phyloP scores from a whole-genome alignment of 352 stramenopile species.

The Blastocystis sp. region DNA sequence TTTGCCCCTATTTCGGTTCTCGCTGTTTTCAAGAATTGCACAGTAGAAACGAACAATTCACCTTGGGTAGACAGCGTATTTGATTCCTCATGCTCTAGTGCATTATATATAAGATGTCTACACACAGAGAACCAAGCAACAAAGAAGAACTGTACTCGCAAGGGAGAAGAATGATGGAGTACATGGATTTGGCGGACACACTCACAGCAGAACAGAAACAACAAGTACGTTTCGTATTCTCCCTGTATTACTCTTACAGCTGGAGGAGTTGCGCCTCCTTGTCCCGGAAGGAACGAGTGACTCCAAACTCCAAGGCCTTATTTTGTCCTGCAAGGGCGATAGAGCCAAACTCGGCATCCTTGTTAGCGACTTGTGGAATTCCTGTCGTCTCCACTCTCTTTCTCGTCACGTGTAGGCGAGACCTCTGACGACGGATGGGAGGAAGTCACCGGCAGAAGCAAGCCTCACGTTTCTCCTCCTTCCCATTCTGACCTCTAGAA shows the following conservation, averaged over 20 bases:
- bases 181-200: background rate
- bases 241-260: background rate
- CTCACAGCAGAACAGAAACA: constrained; percentile 29
- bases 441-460: constrained; percentile 6
- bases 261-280: constrained; percentile 25
- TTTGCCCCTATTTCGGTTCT: background rate
- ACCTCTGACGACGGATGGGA: constrained; percentile 16
- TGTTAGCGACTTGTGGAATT: constrained; percentile 44
- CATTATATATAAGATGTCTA: background rate
- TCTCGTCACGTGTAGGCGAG: background rate
- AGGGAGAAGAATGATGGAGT: constrained; percentile 15
- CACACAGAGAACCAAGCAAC: background rate
- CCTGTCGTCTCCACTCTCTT: background rate
- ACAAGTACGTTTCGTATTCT: background rate
- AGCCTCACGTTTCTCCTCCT: background rate
- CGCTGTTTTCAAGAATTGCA: background rate
- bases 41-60: background rate
- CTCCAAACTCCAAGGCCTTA: constrained; percentile 21
- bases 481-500: constrained; percentile 1
- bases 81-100: background rate
- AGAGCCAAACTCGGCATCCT: background rate
- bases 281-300: constrained; percentile 40
- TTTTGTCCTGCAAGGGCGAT: constrained; percentile 43
- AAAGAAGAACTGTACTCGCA: constrained; percentile 23
- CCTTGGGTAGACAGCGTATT: background rate